Base-by-base conservation (phyloP, 805 yeast species). In the Candida corydali region DNA sequence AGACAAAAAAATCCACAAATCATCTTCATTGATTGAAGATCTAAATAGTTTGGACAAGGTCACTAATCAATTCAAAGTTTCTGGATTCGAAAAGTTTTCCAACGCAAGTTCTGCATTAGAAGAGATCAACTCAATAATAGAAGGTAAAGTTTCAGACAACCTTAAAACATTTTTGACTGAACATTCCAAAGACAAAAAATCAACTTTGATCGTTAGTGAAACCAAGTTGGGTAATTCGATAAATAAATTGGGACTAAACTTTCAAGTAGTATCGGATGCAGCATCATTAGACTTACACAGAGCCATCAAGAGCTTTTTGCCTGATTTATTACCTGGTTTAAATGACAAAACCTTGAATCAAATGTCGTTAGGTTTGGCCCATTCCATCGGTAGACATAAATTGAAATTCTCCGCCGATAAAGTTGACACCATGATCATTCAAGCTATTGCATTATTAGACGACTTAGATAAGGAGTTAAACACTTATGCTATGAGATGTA, bases 371-470 rank as follows among this genome's bases (percentile, higher is more conserved):
- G 98, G 98, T 78, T 78, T 93, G 61, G 97, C 98, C 36, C 98
- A 93, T 69, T 91, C 98, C 34, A 82, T 93, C 54, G 98, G 98
- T 57, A 91, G 98, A 71, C 95, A 91, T 68, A 93, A 93, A 73
- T 80, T 93, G 62, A 93, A 93, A 69, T 93, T 93, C 62, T 83
- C 95, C 37, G 95, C 98, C 44, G 98, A 93, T 64, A 93, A 93
- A 70, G 98, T 93, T 41, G 98, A 93, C 69, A 91, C 94, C 47
- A 93, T 93, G 98, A 91, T 93, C 61, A 94, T 93, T 46, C 98
- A 93, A 73, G 98, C 98, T 41, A 93, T 93, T 67, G 96, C 98
- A 15, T 73, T 93, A 49, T 76, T 93, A 57, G 98, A 93, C 56
- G 97, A 93, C 58, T 76, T 93, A 54, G 98, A 93, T 72, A 93